Base-by-base conservation (phyloP, 2,329 filamentous ascomycete genomes). In the Fusarium chuoi region DNA sequence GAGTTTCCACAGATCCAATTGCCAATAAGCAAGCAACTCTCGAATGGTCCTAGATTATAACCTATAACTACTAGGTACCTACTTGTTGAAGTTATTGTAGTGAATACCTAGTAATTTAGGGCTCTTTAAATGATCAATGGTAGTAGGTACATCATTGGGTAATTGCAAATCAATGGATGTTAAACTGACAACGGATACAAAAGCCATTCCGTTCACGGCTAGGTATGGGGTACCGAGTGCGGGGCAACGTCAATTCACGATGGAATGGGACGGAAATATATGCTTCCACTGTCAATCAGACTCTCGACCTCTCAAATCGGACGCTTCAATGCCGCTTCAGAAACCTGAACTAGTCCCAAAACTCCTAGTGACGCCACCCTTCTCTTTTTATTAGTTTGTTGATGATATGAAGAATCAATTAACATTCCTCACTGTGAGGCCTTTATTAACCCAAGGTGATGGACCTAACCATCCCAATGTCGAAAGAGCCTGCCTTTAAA, bases 221-320 rank as follows among this genome's bases (percentile, higher is more conserved):
- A n/a, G n/a, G n/a, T n/a, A 42, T n/a, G 14, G 36, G 17, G 46
- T 39, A 46, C 62, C 51, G 39, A 71, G 68, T 68, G 71, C 56
- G 67, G 71, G 54, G 55, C 39, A 55, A 26, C 41, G 22, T 60
- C 59, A 51, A 55, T 58, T 30, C 9, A 42, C 51, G 60, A 56
- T 30, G 30, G 54, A 56, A 58, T 56, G 67, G 38, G 30, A 62
- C 14, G 33, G 44, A 36, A 62, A 45, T 20, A 6, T 26, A 22
- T 41, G 30, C 48, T 14, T 33, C 46, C 22, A 33, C 22, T 33
- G 36, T n/a, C 48, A 42, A 51, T 26, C 28, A 44, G 17, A 35
- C 22, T 54, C 44, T 38, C n/a, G 26, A 55, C 20, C 45, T 41
- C 59, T 56, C 28, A 56, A 30, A 28, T 17, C 15, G 22, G 17